Base-by-base conservation (phyloP, 306 rosid species). In the Cicer arietinum region DNA sequence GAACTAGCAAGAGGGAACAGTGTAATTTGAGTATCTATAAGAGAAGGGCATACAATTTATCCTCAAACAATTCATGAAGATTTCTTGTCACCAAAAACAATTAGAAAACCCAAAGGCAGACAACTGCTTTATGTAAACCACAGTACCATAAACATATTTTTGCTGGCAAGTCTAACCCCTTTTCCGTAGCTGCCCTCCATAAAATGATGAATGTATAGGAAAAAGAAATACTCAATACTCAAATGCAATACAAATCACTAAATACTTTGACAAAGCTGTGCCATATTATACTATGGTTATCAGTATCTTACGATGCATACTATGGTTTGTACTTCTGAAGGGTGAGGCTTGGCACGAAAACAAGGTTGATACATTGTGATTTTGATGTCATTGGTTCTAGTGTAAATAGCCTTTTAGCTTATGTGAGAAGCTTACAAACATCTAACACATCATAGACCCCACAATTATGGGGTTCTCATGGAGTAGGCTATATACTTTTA, bases 41-140 rank as follows among this genome's bases (percentile, higher is more conserved):
- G 51, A 53, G 66, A 71, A 16, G 48, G 41, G 25, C 10, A 6
- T 17, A 41, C 30, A 63, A 22, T 17, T 44, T 56, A 30, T 14
- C 35, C 40, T 57, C 51, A 71, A 69, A 58, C 69, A 54, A 54
- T 20, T 20, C 13, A 63, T 43, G 68, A 18, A 66, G 39, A 12
- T 75, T 43, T 51, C 22, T 69, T 53, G 69, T 12, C 59, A 69
- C 45, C 59, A 69, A 51, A 45, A 81, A 17, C 41, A 63, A 41
- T 16, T 50, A 76, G 39, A 71, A 56, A 46, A 63, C 52, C 46
- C 69, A 79, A 44, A 50, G 13, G 47, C 60, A 60, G 20, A 50
- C 40, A 68, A 41, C n/a, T 59, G 50, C 65, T 40, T 10, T 8
- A 30, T 13, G 62, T 46, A 77, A 17, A 51, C 40, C 39, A 50